These are phyloP conservation scores for Trichoderma sp. DNA, from an alignment of 2,329 filamentous ascomycete species.

Conservation along the genomic window DNA sequence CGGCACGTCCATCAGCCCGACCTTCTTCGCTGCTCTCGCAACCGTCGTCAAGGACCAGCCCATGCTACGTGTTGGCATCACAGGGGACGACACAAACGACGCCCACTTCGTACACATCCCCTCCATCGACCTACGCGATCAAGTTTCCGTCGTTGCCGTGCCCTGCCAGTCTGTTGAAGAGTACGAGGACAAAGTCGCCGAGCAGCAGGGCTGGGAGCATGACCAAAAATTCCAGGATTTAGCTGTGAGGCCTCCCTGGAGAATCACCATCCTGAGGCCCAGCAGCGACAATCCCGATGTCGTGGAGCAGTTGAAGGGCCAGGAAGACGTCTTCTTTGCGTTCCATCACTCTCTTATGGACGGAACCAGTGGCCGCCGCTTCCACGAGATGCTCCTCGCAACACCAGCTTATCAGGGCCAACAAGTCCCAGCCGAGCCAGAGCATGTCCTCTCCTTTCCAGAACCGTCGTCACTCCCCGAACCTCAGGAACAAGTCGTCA, in stretches of 20 bases:
- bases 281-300: constrained; percentile 17
- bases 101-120: constrained; percentile 48
- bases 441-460: constrained; percentile 35
- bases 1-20: constrained; percentile 3
- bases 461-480: constrained; percentile 36
- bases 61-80: constrained; percentile 52
- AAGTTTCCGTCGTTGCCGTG: constrained; percentile 41
- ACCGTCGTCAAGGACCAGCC: constrained; percentile 46
- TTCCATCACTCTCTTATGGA: constrained; percentile 57
- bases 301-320: constrained; percentile 7
- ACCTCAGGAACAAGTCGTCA: constrained; percentile 44
- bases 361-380: constrained; percentile 49
- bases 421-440: neutral
- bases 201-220: constrained; percentile 42
- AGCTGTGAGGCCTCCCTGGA: constrained; percentile 49
- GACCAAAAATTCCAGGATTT: constrained; percentile 45
- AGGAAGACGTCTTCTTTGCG: constrained; percentile 46
- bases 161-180: constrained; percentile 27
- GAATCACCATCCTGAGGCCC: constrained; percentile 40
- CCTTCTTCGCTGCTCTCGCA: constrained; percentile 42
- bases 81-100: constrained; percentile 43
- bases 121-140: constrained; percentile 45
- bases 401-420: constrained; percentile 39
- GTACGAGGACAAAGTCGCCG: constrained; percentile 36
- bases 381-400: constrained; percentile 50